Evolutionary conservation across 176 grass and related monocot genomes (phyloP), one percentile per base, ranked within the genome.

Genomic region (Aegilops umbellulata): DNA sequence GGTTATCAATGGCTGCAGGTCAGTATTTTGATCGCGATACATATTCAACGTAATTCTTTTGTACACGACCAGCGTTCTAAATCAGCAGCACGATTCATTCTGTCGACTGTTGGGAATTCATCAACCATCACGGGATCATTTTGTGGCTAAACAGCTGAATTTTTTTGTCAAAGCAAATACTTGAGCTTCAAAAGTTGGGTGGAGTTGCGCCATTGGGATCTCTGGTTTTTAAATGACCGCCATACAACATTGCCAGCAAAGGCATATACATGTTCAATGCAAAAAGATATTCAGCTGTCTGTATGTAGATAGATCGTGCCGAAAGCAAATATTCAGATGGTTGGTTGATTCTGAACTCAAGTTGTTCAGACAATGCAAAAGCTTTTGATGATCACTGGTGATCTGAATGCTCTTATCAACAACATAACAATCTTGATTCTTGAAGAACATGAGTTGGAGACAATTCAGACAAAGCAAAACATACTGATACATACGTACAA

Each of bases 391-490:
- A 84, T 34, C 58, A 64, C 38, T 62, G 4, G 26, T 84, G 24
- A 64, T 74, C 17, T 29, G 15, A 11, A 29, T 74, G 58, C 38
- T 74, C 25, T n/a, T 31, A 39, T 22, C 24, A 58, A 62, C 31
- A 60, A 60, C 32, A 72, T 60, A 70, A 60, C 11, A 10, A 83
- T 83, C 51, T 62, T 83, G 16, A 38, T 74, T 31, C 69, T 41
- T 72, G 49, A 83, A 83, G 53, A 32, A 65, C 39, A 6, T 3
- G 69, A 62, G 57, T 51, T 75, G 31, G 8, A 1, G 31, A 65
- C 26, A 32, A 17, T 23, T 2, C 0, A 55, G 10, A 35, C 9
- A 84, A 64, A 1, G 36, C 68, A 74, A 13, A 30, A 83, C 27
- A 22, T 19, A 41, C 4, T 42, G 25, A 1, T 23, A 84, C 58